Base-by-base conservation (phyloP, 148 eudicot species). In the Polygonum maritimum region DNA sequence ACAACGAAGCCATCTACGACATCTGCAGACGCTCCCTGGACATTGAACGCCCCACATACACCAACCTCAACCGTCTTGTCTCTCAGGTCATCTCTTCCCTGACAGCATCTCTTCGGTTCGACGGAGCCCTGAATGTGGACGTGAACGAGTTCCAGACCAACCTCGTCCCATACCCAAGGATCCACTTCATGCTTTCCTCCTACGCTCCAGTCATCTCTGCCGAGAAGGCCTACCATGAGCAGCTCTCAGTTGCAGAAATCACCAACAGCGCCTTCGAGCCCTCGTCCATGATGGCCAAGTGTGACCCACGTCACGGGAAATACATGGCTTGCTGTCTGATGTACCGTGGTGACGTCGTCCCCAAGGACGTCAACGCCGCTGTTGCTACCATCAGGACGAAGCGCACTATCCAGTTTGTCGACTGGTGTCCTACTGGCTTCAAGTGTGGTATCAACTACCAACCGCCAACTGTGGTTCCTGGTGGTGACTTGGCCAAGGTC, bases 371-470 rank as follows among this genome's bases (percentile, higher is more conserved):
- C 41, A 87, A 87, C 19, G 90, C 90, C 26, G 90, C 87, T 52
- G 88, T 87, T 31, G 90, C 84, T 49, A 87, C 90, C 77, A 87
- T 87, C 86, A 87, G 85, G 83, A 87, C 90, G 74, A 87, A 85
- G 83, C 83, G 87, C 12, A 87, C 90, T 75, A 87, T 87, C 65
- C 90, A 87, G 82, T 87, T 87, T 44, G 90, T 87, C 9, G 90
- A 87, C 79, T 87, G 90, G 90, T 87, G 90, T 58, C 90, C 90
- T 10, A 87, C 90, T 39, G 90, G 90, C 1, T 87, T 87, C 85
- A 85, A 87, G 86, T 87, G 90, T n/a, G 90, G 90, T 79, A 87
- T 87, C 76, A 87, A 87, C 85, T 87, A 87, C 77, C 90, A 87
- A 83, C 84, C 90, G 5, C 90, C 90, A 0, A 85, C 88, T 26